Evolutionary conservation across 2,329 filamentous ascomycete genomes (phyloP).

Genomic region (Monosporascus sp.): DNA sequence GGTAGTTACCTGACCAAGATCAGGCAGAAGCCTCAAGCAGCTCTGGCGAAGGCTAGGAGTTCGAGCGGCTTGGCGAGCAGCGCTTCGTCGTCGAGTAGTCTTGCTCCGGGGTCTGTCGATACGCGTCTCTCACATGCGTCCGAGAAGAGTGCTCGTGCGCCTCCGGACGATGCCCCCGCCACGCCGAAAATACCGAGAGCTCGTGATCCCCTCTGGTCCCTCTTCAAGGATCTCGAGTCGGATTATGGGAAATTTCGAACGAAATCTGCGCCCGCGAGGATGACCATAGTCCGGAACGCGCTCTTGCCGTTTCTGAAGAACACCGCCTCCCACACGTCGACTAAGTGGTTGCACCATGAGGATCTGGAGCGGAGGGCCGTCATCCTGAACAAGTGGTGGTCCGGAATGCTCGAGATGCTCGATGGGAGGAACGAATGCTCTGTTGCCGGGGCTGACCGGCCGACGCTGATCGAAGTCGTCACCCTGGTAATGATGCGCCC

Average conservation of each 20-base stretch:
- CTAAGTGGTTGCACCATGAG: constrained; percentile 61
- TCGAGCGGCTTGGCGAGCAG: constrained; percentile 33
- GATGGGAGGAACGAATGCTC: constrained; percentile 60
- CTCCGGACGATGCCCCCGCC: constrained; percentile 19
- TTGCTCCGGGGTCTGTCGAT: constrained; percentile 36
- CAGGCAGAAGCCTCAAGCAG: constrained; percentile 40
- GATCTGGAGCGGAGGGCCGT: constrained; percentile 75
- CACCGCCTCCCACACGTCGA: constrained; percentile 64
- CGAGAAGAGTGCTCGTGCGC: constrained; percentile 26
- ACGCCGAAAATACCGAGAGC: constrained; percentile 16
- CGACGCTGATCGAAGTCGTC: constrained; percentile 71
- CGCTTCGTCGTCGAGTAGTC: constrained; percentile 42
- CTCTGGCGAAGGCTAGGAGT: constrained; percentile 33
- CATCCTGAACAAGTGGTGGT: constrained; percentile 91
- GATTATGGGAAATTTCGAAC: constrained; percentile 54
- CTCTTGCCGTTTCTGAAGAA: constrained; percentile 74
- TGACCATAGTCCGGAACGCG: constrained; percentile 65
- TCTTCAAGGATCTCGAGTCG: constrained; percentile 50
- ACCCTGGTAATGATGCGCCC: constrained; percentile 80
- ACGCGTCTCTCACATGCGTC: constrained; percentile 27
- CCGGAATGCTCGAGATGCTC: constrained; percentile 72
- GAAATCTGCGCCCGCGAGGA: constrained; percentile 69
- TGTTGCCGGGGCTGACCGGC: constrained; percentile 78
- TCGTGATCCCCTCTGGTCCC: constrained; percentile 50
- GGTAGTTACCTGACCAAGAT: constrained; percentile 45